These are phyloP conservation scores for Plantago major DNA, from an alignment of 257 asterid species.

Conservation along the genomic window DNA sequence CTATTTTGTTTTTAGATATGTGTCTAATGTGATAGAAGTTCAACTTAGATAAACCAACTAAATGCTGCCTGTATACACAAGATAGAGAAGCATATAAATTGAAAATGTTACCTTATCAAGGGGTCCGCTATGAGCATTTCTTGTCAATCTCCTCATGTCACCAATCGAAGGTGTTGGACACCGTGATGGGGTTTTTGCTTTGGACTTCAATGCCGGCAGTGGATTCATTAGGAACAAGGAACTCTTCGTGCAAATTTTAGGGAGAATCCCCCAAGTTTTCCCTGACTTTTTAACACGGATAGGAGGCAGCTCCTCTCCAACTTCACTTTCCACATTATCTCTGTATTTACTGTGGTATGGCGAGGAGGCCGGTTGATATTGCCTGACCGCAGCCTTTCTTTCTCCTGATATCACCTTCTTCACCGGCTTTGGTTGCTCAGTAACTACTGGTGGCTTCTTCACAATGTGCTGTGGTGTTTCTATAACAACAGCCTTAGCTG, in stretches of 20 bases:
- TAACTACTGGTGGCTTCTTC: constrained; percentile 38
- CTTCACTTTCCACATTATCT: constrained; percentile 55
- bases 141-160: constrained; percentile 43
- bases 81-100: neutral
- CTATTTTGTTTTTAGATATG: too few species aligned
- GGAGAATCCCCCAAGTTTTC: constrained; percentile 75
- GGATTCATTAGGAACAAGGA: constrained; percentile 70
- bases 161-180: constrained; percentile 37
- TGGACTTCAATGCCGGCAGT: constrained; percentile 52
- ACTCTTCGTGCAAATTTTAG: constrained; percentile 74
- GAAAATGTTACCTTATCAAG: constrained; percentile 60
- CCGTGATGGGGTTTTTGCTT: constrained; percentile 29
- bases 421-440: constrained; percentile 42
- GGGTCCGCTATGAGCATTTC: constrained; percentile 89
- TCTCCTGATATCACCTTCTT: constrained; percentile 49
- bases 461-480: constrained; percentile 57
- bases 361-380: constrained; percentile 28
- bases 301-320: constrained; percentile 27
- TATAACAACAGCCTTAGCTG: constrained; percentile 79
- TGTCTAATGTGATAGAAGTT: neutral
- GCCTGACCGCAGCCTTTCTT: constrained; percentile 47
- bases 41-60: neutral
- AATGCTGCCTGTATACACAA: too few species aligned
- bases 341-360: constrained; percentile 30
- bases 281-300: constrained; percentile 52